Evolutionary conservation across 345 rosid genomes (phyloP), one percentile per base, ranked within the genome.

Genomic region (Pugionium dolabratum): DNA sequence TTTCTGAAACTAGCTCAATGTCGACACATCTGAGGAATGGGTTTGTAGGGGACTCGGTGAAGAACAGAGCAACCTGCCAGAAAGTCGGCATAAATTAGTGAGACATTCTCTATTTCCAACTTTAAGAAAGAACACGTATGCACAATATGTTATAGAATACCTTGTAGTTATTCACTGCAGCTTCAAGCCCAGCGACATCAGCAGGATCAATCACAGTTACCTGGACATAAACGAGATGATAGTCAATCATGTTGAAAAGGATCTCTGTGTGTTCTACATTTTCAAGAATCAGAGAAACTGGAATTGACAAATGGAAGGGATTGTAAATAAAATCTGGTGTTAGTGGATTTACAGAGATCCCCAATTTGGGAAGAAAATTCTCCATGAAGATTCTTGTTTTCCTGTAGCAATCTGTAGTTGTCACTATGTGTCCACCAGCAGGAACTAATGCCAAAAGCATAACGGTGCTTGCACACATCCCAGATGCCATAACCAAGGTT

Each of bases 41-140:
- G 70, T 89, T 89, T 46, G 98, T 89, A 10, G 98, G 97, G 33
- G 97, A 87, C 78, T 92, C 98, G 0, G 98, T 86, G 71, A 83
- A 92, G 85, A 84, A 92, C 66, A 92, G 83, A 51, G 89, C 84
- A 61, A 89, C 93, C 96, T 89, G 64, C 41, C 72, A 18, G 18
- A 18, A 18, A 18, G 18, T 18, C 18, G 18, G 18, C 18, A 18
- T 18, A 18, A 18, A 18, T 18, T 0, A 18, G 18, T 18, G 18
- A 18, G 18, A 18, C 18, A 18, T 18, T 18, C 18, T 18, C 18
- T 18, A 18, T 18, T 18, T 18, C 18, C 18, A 18, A 18, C 18
- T 18, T 18, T 18, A 18, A 18, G 18, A 18, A 18, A 18, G 18
- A 18, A 18, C 0, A 18, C 18, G 0, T 18, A 18, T 18, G 18